Evolutionary conservation across 257 asterid genomes (phyloP).

Genomic region (Dorcoceras hygrometricum): DNA sequence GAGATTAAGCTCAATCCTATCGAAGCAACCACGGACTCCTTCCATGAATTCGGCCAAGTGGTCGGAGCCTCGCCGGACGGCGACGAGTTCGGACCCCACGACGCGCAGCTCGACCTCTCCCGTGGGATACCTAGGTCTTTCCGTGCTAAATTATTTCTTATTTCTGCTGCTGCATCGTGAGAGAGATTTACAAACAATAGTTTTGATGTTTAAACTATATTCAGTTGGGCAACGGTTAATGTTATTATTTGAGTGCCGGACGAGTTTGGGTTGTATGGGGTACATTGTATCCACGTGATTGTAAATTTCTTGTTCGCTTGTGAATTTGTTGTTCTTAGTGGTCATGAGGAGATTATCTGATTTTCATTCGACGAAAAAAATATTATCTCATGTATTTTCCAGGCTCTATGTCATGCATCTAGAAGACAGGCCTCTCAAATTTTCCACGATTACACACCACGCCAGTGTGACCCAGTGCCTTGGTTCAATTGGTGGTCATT

Average conservation of each 20-base stretch:
- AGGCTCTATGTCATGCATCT: constrained; percentile 85
- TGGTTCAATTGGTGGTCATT: constrained; percentile 75
- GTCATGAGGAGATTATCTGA: neutral
- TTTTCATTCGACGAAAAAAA: no score
- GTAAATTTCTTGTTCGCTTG: neutral
- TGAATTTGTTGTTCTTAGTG: no score
- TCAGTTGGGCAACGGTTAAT: neutral
- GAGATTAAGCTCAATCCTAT: constrained; percentile 52
- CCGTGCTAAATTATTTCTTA: neutral
- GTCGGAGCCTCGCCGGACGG: constrained; percentile 66
- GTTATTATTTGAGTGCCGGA: neutral
- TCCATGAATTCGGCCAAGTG: constrained; percentile 78
- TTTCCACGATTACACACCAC: constrained; percentile 78
- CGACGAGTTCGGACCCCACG: constrained; percentile 67
- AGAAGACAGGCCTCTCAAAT: constrained; percentile 51
- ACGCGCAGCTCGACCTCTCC: constrained; percentile 83
- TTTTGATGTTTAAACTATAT: neutral
- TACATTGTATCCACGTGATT: neutral
- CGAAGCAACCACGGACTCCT: constrained; percentile 77
- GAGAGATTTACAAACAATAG: neutral
- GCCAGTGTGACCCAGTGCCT: constrained; percentile 90
- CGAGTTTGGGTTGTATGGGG: neutral
- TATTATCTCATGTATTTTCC: neutral
- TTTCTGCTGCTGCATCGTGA: neutral
- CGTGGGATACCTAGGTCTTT: constrained; percentile 74